phyloP scores from a whole-genome alignment of 208 protist species.

The Leishmania tropica region DNA sequence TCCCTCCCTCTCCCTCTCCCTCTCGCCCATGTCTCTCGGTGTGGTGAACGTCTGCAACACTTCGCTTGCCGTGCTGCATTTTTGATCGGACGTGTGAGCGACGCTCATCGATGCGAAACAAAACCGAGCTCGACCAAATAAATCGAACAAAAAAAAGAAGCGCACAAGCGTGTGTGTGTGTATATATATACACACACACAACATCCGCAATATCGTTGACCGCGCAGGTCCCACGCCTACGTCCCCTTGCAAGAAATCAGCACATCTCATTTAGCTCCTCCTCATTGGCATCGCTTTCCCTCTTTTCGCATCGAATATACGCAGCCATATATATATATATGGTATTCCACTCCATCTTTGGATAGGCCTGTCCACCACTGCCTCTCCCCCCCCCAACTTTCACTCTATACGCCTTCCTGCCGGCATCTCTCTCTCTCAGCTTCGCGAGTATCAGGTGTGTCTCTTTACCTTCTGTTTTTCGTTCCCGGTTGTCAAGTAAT shows the following conservation, averaged over 20 bases:
- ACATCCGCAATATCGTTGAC: too few relatives aligned
- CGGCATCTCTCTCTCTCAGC: neutral
- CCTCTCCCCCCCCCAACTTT: neutral
- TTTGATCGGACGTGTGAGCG: too few relatives aligned
- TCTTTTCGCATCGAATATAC: neutral
- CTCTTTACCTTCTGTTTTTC: neutral
- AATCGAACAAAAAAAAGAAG: neutral
- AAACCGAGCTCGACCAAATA: too few relatives aligned
- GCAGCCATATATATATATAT: neutral
- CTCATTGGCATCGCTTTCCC: neutral
- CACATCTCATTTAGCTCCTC: neutral
- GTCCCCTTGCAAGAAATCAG: neutral
- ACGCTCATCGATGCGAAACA: too few relatives aligned
- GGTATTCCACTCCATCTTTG: neutral
- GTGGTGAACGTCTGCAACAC: neutral
- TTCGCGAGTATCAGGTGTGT: neutral
- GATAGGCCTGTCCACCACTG: neutral
- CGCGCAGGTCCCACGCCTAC: neutral
- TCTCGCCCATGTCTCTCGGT: neutral
- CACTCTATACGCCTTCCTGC: neutral
- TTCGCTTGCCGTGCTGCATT: too few relatives aligned
- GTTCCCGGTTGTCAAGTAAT: neutral
- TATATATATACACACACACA: too few relatives aligned
- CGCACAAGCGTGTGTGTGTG: neutral
- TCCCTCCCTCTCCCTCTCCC: neutral